These are phyloP conservation scores for Acanthamoeba triangularis DNA, from an alignment of 208 protist genomes.

Conservation along the genomic window DNA sequence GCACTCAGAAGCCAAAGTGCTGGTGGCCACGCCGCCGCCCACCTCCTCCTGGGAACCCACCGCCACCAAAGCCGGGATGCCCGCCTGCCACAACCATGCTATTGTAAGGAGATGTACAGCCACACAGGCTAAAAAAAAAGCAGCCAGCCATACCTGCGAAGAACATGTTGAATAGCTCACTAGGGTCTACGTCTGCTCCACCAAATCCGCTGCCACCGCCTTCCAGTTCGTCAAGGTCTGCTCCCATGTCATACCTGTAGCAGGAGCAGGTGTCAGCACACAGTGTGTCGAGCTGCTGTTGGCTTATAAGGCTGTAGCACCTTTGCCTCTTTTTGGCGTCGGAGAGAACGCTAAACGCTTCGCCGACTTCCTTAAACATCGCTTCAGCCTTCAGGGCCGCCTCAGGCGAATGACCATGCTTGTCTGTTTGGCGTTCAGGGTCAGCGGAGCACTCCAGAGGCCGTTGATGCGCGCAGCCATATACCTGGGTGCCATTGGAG, in stretches of 20 bases:
- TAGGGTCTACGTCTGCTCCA: slow-evolving; percentile 37
- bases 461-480: slow-evolving; percentile 47
- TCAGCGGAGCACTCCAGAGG: neutral
- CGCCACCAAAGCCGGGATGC: slow-evolving; percentile 5
- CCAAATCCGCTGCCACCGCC: slow-evolving; percentile 73
- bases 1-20: neutral
- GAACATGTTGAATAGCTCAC: slow-evolving; percentile 78
- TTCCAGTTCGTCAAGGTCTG: slow-evolving; percentile 79
- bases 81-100: neutral
- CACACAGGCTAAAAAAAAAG: neutral
- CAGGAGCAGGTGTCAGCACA: too few species aligned
- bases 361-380: slow-evolving; percentile 89
- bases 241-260: slow-evolving; percentile 77
- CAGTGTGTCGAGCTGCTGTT: neutral
- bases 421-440: neutral
- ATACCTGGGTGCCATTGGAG: slow-evolving; percentile 91
- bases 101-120: neutral
- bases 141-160: neutral
- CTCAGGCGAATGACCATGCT: slow-evolving; percentile 28
- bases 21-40: neutral
- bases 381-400: slow-evolving; percentile 80
- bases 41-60: slow-evolving; percentile 32
- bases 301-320: neutral
- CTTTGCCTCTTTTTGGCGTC: slow-evolving; percentile 83
- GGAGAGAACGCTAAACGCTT: slow-evolving; percentile 85